Evolutionary conservation across 1,139 yeast species (phyloP).

Genomic region (Lodderomyces orthopsilosis): DNA sequence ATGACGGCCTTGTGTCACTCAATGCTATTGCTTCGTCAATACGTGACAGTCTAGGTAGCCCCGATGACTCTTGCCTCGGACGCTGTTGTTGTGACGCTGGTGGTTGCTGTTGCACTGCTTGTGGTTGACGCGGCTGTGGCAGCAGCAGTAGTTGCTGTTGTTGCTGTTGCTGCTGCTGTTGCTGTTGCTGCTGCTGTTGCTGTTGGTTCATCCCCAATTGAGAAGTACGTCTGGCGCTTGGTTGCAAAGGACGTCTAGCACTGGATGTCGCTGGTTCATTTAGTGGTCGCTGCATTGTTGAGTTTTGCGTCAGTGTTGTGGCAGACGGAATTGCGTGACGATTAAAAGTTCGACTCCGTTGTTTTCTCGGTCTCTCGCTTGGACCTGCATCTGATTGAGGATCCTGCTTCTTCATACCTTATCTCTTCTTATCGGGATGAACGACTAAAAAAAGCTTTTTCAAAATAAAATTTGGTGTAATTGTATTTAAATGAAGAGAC

Average conservation of each 20-base stretch:
- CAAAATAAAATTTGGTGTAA: too few species aligned
- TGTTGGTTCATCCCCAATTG: background rate
- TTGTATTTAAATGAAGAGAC: too few species aligned
- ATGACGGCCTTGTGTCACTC: background rate
- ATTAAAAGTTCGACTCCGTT: conserved; percentile 2
- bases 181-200: background rate
- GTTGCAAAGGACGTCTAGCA: background rate
- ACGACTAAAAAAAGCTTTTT: too few species aligned
- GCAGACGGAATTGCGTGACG: background rate
- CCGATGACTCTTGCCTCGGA: background rate
- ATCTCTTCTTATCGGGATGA: background rate
- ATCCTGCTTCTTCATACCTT: conserved; percentile 1
- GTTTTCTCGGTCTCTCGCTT: conserved; percentile 3
- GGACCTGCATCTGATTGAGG: background rate
- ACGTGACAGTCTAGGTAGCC: background rate
- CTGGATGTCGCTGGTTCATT: background rate
- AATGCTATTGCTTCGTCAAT: conserved; percentile 2
- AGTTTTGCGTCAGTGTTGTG: background rate
- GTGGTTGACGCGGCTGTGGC: background rate
- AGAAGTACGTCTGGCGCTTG: background rate
- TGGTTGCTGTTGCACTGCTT: background rate
- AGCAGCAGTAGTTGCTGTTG: background rate
- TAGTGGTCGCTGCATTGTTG: background rate
- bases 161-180: background rate
- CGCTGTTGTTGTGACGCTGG: background rate